Base-by-base conservation (phyloP, 192 early-diverging fungal genomes). In the Coemansia sp. region DNA sequence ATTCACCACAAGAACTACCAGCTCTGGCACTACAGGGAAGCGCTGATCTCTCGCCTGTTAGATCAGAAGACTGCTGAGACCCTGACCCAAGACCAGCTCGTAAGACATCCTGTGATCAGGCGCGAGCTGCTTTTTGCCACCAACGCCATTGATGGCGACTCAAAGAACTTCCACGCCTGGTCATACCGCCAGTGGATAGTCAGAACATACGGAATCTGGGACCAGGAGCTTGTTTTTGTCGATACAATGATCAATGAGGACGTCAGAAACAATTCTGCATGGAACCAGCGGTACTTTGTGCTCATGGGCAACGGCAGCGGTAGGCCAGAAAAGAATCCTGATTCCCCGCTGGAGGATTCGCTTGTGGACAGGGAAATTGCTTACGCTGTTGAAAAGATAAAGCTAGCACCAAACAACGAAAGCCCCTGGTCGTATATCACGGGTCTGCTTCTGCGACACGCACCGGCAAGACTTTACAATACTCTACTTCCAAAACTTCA, bases 121-220 rank as follows among this genome's bases (percentile, higher is more conserved):
- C 61, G 72, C 1, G 98, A 99, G 77, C 69, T 93, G 38, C 70
- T 74, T 10, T 96, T 94, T 58, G 84, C 97, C 47, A 86, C 89
- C 41, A 40, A 61, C 2, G 76, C 92, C 18, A 73, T 99, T 26
- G 87, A 84, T 26, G 78, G 85, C 9, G 98, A 99, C 54, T 86
- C 93, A 19, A 99, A 99, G 76, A 99, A 99, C 78, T 99, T 99
- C 74, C 98, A 99, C 79, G 94, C 93, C 0, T 99, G 98, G 98
- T 87, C 90, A 2, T 98, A 99, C 74, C 88, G 96, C 47, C 97
- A 99, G 77, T 98, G 95, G 95, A 83, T 98, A 18, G 84, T 97
- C 7, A 74, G 63, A 18, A 79, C 76, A 19, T 98, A 94, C 69
- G 79, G 85, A 21, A 61, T 88, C 5, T 99, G 95, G 95, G 78